Percentiles rank a stretch among this genome's conserved stretches.
Conservation (phyloP, 2,329 filamentous ascomycete genomes). For the Pestalotiopsis sp. region DNA sequence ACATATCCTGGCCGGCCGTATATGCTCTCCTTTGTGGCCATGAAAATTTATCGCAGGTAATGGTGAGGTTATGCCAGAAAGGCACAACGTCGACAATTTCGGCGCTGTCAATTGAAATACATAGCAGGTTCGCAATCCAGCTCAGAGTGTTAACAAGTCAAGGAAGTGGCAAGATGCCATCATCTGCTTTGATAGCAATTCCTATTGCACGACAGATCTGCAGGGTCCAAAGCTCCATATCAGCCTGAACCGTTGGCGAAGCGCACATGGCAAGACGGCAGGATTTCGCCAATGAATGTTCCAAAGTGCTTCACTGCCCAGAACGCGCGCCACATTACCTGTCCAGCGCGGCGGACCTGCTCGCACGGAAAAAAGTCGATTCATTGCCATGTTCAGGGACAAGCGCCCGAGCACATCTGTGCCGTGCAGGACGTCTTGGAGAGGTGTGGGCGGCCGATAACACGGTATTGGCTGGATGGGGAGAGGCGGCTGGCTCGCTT, state of each 20-base stretch:
- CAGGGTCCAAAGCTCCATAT: background rate
- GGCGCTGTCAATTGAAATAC: background rate
- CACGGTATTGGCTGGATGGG: background rate
- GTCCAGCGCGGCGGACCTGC: background rate
- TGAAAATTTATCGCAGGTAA: background rate
- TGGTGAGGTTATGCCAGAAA: background rate
- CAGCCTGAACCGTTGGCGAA: background rate
- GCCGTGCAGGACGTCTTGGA: background rate
- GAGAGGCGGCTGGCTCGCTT: slow-evolving; percentile 2
- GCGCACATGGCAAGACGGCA: slow-evolving; percentile 3
- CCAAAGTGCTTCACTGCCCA: background rate
- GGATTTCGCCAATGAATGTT: background rate
- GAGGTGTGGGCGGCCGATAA: slow-evolving; percentile 2
- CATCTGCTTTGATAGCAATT: background rate
- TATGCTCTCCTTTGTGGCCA: background rate
- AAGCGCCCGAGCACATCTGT: slow-evolving; percentile 6
- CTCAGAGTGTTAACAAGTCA: background rate
- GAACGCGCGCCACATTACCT: background rate
- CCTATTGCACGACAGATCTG: background rate
- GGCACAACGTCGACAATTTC: background rate
- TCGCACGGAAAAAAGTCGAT: background rate
- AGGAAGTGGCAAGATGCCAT: background rate
- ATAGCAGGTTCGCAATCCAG: background rate
- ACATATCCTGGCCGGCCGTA: background rate
- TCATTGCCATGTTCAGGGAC: slow-evolving; percentile 1